A percentile compares a stretch with the other conserved stretches of the same genome.
Conservation (phyloP, 495 filamentous ascomycete species). For the Daldinia grandis region DNA sequence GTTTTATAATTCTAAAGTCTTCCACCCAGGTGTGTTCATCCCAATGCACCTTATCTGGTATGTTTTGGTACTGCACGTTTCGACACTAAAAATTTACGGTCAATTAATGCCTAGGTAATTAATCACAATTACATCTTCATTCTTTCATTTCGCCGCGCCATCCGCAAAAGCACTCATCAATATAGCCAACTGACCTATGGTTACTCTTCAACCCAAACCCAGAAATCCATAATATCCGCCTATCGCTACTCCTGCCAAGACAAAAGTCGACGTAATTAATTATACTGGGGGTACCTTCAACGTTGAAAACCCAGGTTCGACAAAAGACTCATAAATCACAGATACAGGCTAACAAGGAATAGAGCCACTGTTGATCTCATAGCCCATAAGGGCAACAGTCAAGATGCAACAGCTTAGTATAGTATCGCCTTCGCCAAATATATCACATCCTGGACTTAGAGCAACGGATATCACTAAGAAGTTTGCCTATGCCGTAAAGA, state of each 20-base stretch:
- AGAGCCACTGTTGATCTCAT: slow-evolving; percentile 4
- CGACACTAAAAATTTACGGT: slow-evolving; percentile 25
- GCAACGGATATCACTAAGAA: slow-evolving; percentile 79
- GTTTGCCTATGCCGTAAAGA: slow-evolving; percentile 73
- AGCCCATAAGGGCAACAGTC: slow-evolving; percentile 3
- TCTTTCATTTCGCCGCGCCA: slow-evolving; percentile 7
- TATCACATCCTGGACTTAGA: slow-evolving; percentile 59
- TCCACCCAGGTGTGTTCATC: not conserved
- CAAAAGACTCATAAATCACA: slow-evolving; percentile 1
- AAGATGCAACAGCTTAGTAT: slow-evolving; percentile 37
- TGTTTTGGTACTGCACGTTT: slow-evolving; percentile 9
- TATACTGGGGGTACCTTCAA: not conserved
- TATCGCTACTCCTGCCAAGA: slow-evolving; percentile 1
- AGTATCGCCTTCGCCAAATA: slow-evolving; percentile 44
- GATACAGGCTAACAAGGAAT: not conserved
- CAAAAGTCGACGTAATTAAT: not conserved
- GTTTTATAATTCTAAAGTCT: not conserved
- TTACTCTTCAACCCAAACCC: not conserved
- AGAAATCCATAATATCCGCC: not conserved
- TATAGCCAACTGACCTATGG: not conserved
- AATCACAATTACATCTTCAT: not conserved
- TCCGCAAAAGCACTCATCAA: not conserved
- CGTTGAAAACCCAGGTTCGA: not conserved
- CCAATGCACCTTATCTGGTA: not conserved
- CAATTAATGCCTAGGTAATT: slow-evolving; percentile 3